Base-by-base conservation (phyloP, 768 basidiomycete genomes). In the Pleurotus cornucopiae region DNA sequence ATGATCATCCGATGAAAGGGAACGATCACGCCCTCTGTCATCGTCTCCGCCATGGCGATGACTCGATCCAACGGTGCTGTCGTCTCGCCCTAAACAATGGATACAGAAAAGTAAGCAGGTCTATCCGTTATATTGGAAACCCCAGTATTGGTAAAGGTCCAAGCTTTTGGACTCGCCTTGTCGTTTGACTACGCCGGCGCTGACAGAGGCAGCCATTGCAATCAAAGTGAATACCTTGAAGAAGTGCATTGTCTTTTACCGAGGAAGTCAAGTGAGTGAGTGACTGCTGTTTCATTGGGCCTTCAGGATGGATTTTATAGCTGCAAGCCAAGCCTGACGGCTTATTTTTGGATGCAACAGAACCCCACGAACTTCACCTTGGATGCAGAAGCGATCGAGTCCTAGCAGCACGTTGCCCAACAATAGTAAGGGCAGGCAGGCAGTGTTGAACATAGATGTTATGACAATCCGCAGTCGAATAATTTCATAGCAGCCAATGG, bases 1-100 rank as follows among this genome's bases (percentile, higher is more conserved):
- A 25, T 52, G 51, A 37, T 52, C 51, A 40, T 52, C 51, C 39
- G 51, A 53, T 6, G 51, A 53, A 6, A 39, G 37, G 23, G n/a
- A 18, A 21, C 49, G 49, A 34, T 38, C 26, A 9, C 23, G 18
- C n/a, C 26, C 49, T 37, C 49, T 23, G 20, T 52, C 51, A 18
- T 40, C 18, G 21, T 52, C 51, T 39, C 51, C 51, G 11, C 37
- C 51, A 53, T 53, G 51, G 4, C 25, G 51, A 20, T 52, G 51
- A 23, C 39, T 38, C 4, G 51, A 53, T 37, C 43, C 51, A 37
- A 39, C 41, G 25, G 34, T 16, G 23, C 51, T 53, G 51, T 53
- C 51, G 23, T 53, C 51, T 39, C 18, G n/a, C 9, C 51, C 51
- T 53, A 41, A 30, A 40, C 13, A 53, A 23, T 30, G 26, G n/a